Base-by-base conservation (phyloP, 2,329 filamentous ascomycete species). In the Trichoderma koningii region DNA sequence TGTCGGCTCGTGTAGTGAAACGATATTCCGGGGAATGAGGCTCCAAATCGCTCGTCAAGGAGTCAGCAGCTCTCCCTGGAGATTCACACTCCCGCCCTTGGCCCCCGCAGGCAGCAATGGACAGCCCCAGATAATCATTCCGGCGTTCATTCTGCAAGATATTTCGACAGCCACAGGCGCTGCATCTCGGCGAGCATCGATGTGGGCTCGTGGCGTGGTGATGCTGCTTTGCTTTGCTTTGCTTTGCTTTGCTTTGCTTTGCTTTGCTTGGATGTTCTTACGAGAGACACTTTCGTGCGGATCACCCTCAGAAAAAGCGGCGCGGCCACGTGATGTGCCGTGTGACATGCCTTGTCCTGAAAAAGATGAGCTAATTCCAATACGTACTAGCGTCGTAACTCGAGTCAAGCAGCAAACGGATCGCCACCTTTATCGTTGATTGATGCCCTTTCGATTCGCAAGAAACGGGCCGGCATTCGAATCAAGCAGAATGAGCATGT, bases 11-110 rank as follows among this genome's bases (percentile, higher is more conserved):
- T 47, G 50, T 45, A 63, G 50, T 26, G 42, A 63, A 63, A 47
- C 50, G 50, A 44, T 45, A 47, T 55, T 63, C 50, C 50, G 23
- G 47, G 48, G 34, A 26, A 45, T 17, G 45, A 55, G 50, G 50
- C 50, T 63, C 41, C 59, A 63, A 63, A 63, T 63, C 59, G 59
- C 59, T 63, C 59, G 59, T 63, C 59, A 45, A 28, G 59, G 59
- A 30, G 59, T 52, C 38, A 42, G 30, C 14, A 55, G 26, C 38
- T 17, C 38, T 17, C 50, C 50, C 26, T 38, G 7, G 34, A 17
- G 4, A 14, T 47, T 44, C 59, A 26, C 41, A 34, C 50, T 41
- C 12, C n/a, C 62, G 14, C 62, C 62, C 15, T 38, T 17, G 19
- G 10, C 19, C 15, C 23, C 6, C 38, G 5, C 19, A 44, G 26